phyloP scores from a whole-genome alignment of 75 land plant species.

The Cryptomeria japonica region DNA sequence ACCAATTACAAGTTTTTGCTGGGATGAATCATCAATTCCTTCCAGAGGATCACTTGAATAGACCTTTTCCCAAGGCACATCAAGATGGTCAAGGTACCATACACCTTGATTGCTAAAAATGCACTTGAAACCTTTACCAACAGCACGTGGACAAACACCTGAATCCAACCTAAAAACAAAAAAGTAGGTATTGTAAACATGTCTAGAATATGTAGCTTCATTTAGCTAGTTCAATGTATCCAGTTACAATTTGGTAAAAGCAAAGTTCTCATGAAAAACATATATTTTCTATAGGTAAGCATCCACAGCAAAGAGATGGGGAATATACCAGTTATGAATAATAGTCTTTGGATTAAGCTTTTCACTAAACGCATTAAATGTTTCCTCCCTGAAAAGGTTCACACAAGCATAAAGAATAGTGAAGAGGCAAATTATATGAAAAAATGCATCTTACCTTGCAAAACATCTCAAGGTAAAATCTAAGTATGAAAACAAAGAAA shows the following conservation, averaged over 20 bases:
- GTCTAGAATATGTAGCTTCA: not conserved
- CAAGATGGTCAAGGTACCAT: slow-evolving; percentile 94
- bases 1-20: slow-evolving; percentile 82
- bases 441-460: not conserved
- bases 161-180: slow-evolving; percentile 52
- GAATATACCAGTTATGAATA: slow-evolving; percentile 83
- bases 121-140: slow-evolving; percentile 82
- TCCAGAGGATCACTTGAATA: slow-evolving; percentile 81
- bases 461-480: not conserved
- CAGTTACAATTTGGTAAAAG: not conserved
- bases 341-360: slow-evolving; percentile 70
- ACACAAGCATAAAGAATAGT: not conserved
- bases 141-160: slow-evolving; percentile 73
- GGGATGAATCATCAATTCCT: slow-evolving; percentile 40
- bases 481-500: slow-evolving; percentile 1
- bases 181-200: not conserved
- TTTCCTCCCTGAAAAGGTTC: slow-evolving; percentile 78
- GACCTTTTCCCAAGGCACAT: slow-evolving; percentile 78
- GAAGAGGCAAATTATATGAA: not conserved
- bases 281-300: not conserved
- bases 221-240: not conserved
- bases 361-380: slow-evolving; percentile 63
- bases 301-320: not conserved
- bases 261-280: not conserved
- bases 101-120: slow-evolving; percentile 86